Conservation (phyloP, 805 yeast species). For the Wickerhamiella galacta region DNA sequence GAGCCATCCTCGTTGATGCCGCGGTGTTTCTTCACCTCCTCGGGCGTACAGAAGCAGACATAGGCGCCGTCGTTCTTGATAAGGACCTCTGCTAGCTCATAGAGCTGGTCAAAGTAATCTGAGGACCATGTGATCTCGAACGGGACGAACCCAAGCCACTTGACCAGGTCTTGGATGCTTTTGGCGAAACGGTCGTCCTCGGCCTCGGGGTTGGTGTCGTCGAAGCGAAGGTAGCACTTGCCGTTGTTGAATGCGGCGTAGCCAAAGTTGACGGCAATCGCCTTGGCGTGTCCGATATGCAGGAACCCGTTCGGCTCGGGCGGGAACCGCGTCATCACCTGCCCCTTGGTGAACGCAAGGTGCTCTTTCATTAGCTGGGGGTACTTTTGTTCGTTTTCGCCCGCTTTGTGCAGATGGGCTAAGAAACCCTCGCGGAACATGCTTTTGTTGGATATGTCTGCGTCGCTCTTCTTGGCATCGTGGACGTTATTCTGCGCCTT, state of each 20-base stretch:
- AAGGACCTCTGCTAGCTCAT: slow-evolving; percentile 73
- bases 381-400: slow-evolving; percentile 81
- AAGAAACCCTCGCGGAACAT: slow-evolving; percentile 94
- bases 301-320: slow-evolving; percentile 97
- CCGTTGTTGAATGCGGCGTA: slow-evolving; percentile 80
- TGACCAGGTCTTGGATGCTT: slow-evolving; percentile 67
- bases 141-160: slow-evolving; percentile 90
- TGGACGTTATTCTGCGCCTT: slow-evolving; percentile 15
- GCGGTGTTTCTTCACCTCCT: slow-evolving; percentile 75
- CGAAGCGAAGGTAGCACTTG: slow-evolving; percentile 79
- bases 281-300: slow-evolving; percentile 96
- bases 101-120: slow-evolving; percentile 82
- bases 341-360: slow-evolving; percentile 58
- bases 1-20: slow-evolving; percentile 87
- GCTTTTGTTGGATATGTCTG: slow-evolving; percentile 9
- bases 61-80: slow-evolving; percentile 61
- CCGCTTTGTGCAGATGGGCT: slow-evolving; percentile 88
- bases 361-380: slow-evolving; percentile 77
- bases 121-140: slow-evolving; percentile 92
- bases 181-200: slow-evolving; percentile 86
- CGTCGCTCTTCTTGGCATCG: slow-evolving; percentile 5
- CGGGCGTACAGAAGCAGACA: slow-evolving; percentile 86
- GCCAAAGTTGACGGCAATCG: slow-evolving; percentile 97
- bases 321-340: slow-evolving; percentile 88
- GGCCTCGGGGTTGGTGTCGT: slow-evolving; percentile 97